Conservation (phyloP, 2,329 filamentous ascomycete genomes). For the Aspergillus glaucus region DNA sequence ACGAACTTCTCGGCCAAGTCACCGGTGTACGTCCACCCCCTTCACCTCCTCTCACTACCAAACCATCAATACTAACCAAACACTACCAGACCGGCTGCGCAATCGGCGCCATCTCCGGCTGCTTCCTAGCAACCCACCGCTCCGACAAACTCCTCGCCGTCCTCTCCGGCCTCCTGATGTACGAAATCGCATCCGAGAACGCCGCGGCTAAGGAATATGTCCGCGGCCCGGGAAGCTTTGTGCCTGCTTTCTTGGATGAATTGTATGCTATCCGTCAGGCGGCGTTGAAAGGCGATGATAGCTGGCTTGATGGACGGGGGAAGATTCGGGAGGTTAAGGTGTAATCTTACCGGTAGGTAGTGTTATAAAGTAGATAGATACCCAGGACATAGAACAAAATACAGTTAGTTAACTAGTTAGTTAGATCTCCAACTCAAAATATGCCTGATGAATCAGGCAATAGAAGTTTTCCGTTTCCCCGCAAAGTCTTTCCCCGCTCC, state of each 20-base stretch:
- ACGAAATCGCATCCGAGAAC: slow-evolving; percentile 69
- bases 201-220: slow-evolving; percentile 56
- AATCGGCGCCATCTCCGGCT: slow-evolving; percentile 73
- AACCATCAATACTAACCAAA: not conserved
- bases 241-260: slow-evolving; percentile 76
- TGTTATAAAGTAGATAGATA: slow-evolving; percentile 1
- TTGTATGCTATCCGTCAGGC: slow-evolving; percentile 42
- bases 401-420: not conserved
- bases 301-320: slow-evolving; percentile 31
- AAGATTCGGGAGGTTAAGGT: slow-evolving; percentile 29
- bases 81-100: slow-evolving; percentile 63
- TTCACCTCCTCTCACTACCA: not conserved
- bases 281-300: slow-evolving; percentile 24
- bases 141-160: slow-evolving; percentile 65
- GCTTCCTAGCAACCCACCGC: slow-evolving; percentile 60
- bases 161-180: slow-evolving; percentile 67
- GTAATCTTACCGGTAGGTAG: slow-evolving; percentile 5
- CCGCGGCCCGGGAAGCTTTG: slow-evolving; percentile 76
- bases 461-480: slow-evolving; percentile 3
- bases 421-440: not conserved
- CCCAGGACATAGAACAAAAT: not conserved
- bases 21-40: slow-evolving; percentile 32
- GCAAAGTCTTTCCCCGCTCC: slow-evolving; percentile 1
- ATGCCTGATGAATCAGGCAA: slow-evolving; percentile 2
- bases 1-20: slow-evolving; percentile 48